Percentiles rank a stretch among this genome's conserved stretches.
phyloP scores from a whole-genome alignment of 2,329 filamentous ascomycete genomes.

The Pseudogymnoascus sp. region DNA sequence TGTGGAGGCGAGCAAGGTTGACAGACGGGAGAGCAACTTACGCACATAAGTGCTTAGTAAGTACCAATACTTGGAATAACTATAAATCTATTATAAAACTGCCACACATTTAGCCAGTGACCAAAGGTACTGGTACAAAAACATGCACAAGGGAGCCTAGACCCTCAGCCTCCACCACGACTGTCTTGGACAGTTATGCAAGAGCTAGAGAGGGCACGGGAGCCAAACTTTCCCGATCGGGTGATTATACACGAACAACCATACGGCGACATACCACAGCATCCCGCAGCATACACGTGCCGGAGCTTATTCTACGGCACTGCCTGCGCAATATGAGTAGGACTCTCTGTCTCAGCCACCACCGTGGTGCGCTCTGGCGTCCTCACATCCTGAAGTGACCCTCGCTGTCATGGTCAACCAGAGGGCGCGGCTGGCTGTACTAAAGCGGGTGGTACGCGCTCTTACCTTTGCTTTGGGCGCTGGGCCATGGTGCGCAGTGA shows the following conservation, averaged over 20 bases:
- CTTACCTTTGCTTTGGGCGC: background rate
- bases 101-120: background rate
- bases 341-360: background rate
- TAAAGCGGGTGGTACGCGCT: background rate
- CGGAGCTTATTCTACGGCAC: background rate
- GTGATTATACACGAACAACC: background rate
- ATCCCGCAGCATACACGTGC: background rate
- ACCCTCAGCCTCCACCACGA: background rate
- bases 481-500: background rate
- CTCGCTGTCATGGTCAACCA: no score
- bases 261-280: background rate
- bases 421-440: no score
- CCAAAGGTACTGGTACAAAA: background rate
- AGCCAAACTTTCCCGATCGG: background rate
- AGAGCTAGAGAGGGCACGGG: background rate
- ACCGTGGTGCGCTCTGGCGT: background rate
- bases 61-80: background rate
- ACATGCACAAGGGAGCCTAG: background rate
- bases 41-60: background rate
- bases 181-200: no score
- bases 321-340: no score
- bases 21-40: background rate
- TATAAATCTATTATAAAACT: background rate
- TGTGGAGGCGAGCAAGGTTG: background rate
- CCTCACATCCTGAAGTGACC: background rate